Evolutionary conservation across 208 protist species (phyloP).

Genomic region (Trypanosoma congolense): DNA sequence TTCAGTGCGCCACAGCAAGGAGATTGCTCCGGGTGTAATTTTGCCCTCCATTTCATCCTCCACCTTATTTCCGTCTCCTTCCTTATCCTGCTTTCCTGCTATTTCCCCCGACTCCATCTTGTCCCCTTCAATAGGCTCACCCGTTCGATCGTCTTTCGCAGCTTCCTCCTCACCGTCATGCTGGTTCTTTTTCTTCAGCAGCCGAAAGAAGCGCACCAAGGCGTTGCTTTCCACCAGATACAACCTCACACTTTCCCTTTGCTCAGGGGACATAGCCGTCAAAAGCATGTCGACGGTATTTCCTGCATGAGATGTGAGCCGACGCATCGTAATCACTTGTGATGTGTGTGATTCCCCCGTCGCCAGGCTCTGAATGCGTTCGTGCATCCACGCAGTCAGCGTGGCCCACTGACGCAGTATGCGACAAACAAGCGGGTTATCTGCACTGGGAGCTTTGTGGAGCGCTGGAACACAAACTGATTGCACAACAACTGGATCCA

Average conservation of each 20-base stretch:
- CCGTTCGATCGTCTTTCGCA: background rate
- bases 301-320: constrained; percentile 53
- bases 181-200: background rate
- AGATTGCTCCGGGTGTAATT: constrained; percentile 4
- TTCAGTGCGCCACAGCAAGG: constrained; percentile 41
- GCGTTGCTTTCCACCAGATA: constrained; percentile 19
- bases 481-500: constrained; percentile 38
- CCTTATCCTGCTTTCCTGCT: too few species aligned
- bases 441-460: constrained; percentile 22
- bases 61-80: too few species aligned
- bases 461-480: constrained; percentile 28
- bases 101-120: too few species aligned
- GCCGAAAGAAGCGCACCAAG: constrained; percentile 8
- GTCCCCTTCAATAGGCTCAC: background rate
- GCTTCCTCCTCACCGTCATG: constrained; percentile 1
- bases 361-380: constrained; percentile 25
- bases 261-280: constrained; percentile 33
- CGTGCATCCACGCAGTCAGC: constrained; percentile 45
- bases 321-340: constrained; percentile 21
- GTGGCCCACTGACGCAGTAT: constrained; percentile 48
- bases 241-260: constrained; percentile 24
- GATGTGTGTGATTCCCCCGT: constrained; percentile 7
- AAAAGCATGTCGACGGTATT: constrained; percentile 60
- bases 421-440: constrained; percentile 35
- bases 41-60: too few species aligned